Evolutionary conservation across 495 filamentous ascomycete genomes (phyloP).

Genomic region (Neurospora terricola): DNA sequence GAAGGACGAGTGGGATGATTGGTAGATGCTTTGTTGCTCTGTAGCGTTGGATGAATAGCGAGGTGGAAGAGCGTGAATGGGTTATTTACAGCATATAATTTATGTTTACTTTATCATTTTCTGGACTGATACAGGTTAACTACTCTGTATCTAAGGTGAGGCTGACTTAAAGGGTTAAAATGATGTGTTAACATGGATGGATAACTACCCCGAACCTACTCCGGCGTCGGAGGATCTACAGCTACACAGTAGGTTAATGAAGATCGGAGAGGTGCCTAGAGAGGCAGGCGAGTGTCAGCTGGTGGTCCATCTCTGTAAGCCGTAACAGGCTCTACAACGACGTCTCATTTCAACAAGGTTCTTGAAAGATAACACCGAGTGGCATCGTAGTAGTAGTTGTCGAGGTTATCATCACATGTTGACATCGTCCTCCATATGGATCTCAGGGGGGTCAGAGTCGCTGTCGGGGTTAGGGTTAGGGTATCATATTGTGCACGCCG

Average conservation of each 20-base stretch:
- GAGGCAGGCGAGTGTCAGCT: too few relatives aligned
- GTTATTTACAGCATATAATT: not conserved
- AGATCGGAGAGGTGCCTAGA: not conserved
- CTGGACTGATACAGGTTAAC: not conserved
- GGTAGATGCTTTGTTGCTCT: slow-evolving; percentile 33
- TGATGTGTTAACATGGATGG: not conserved
- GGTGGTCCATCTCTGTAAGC: not conserved
- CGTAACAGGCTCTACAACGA: not conserved
- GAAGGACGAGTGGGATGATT: slow-evolving; percentile 58
- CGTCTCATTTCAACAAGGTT: not conserved
- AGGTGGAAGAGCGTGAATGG: not conserved
- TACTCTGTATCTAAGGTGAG: not conserved
- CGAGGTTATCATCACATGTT: not conserved
- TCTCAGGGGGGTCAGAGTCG: not conserved
- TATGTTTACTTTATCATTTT: not conserved
- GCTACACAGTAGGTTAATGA: not conserved
- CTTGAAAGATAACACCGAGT: not conserved
- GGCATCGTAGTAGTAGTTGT: not conserved
- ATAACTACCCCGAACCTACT: not conserved
- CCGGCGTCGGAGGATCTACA: not conserved
- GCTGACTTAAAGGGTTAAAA: not conserved
- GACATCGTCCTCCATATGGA: not conserved
- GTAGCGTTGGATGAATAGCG: not conserved
- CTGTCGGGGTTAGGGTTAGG: slow-evolving; percentile 17
- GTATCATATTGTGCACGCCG: not conserved